These are phyloP conservation scores for Xylaria telfairii DNA, from an alignment of 495 filamentous ascomycete species.

Conservation along the genomic window DNA sequence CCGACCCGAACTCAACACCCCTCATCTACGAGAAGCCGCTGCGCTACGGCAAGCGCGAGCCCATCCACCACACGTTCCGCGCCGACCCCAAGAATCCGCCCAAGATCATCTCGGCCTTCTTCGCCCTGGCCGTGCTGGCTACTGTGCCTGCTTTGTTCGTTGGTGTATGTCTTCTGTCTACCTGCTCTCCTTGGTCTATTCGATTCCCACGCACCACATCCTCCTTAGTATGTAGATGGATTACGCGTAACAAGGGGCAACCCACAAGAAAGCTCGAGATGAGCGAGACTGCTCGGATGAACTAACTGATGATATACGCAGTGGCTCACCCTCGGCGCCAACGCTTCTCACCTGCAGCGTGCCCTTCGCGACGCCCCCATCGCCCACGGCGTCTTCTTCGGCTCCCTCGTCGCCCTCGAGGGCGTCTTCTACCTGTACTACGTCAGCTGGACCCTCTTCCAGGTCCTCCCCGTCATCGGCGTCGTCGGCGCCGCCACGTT, in stretches of 20 bases:
- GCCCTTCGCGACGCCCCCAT: constrained; percentile 76
- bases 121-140: constrained; percentile 71
- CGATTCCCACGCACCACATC: neutral
- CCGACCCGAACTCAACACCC: constrained; percentile 65
- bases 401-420: constrained; percentile 84
- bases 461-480: constrained; percentile 76
- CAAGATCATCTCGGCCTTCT: constrained; percentile 80
- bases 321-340: constrained; percentile 85
- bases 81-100: constrained; percentile 79
- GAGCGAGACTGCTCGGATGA: constrained; percentile 12
- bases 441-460: constrained; percentile 90
- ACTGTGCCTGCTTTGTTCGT: constrained; percentile 74
- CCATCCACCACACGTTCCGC: constrained; percentile 94
- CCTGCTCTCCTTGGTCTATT: neutral
- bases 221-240: too few relatives aligned
- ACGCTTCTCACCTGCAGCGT: constrained; percentile 76
- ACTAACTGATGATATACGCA: constrained; percentile 38
- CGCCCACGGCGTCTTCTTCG: constrained; percentile 80
- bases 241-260: too few relatives aligned
- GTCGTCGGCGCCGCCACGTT: constrained; percentile 74
- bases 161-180: constrained; percentile 59
- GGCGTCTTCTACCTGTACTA: constrained; percentile 96
- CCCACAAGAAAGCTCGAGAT: neutral
- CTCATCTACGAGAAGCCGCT: constrained; percentile 67
- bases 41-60: constrained; percentile 79